Base-by-base conservation (phyloP, 1,139 yeast genomes). In the Kodamaea derodonti region DNA sequence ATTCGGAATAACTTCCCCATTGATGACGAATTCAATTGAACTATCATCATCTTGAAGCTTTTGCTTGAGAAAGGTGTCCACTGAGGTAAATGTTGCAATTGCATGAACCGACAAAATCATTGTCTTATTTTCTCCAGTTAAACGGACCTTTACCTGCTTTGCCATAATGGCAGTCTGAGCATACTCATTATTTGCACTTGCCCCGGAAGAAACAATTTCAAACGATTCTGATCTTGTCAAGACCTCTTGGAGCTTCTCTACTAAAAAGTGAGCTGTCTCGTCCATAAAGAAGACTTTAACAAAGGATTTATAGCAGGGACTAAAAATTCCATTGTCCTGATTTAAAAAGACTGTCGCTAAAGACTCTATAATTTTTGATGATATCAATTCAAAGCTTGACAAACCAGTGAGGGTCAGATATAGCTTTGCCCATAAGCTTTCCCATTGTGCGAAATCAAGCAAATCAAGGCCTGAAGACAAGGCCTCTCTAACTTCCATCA, bases 21-120 rank as follows among this genome's bases (percentile, higher is more conserved):
- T 71, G 16, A 82, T 61, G 5, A 65, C 62, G 51, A 88, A 88
- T 43, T 82, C 85, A 34, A 83, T 60, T 37, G 14, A 28, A 16
- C 26, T 23, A 25, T 37, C 26, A 13, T 36, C 41, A 25, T 63
- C 48, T 20, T 45, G 46, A 12, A 63, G 45, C 35, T 67, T 49
- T 33, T 56, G 67, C 29, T 54, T 75, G 41, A 82, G 59, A 49
- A 85, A 87, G 2, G 78, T 73, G 34, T 78, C 81, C 27, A 90
- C 69, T 1, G 90, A 77, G 39, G 73, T 75, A 52, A 87, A 82
- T 0, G 96, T 84, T 0, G 96, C 95, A 47, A 88, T 81, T 0
- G 95, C 95, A 54, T 88, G 96, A n/a, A 85, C 84, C 13, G 90
- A 73, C 14, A 88, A 61, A 23, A 78, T 60, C 49, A 81, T 52